These are phyloP conservation scores for Aspergillus caelatus DNA, from an alignment of 2,329 filamentous ascomycete species.

Conservation along the genomic window DNA sequence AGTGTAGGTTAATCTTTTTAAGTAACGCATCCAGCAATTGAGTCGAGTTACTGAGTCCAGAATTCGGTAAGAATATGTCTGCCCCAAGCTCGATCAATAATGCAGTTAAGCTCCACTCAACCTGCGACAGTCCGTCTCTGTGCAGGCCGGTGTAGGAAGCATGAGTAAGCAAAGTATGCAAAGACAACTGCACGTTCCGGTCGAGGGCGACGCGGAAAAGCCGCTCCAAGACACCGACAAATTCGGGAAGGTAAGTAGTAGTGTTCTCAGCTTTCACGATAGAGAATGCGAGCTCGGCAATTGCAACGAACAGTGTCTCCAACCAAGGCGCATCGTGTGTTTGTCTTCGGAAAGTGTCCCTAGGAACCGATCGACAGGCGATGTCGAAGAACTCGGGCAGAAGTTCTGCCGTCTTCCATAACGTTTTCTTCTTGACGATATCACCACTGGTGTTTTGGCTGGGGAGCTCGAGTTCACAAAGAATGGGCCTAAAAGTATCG, in stretches of 20 bases:
- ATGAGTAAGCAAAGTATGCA: constrained; percentile 45
- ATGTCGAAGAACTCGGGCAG: constrained; percentile 50
- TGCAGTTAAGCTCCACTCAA: constrained; percentile 46
- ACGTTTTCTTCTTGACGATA: constrained; percentile 14
- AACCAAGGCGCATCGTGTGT: constrained; percentile 53
- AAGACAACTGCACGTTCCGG: constrained; percentile 42
- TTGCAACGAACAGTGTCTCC: constrained; percentile 50
- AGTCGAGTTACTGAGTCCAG: constrained; percentile 40
- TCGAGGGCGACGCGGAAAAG: constrained; percentile 43
- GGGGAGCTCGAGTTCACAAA: constrained; percentile 29
- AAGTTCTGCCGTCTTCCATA: constrained; percentile 37
- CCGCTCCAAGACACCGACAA: constrained; percentile 38
- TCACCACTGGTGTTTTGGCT: constrained; percentile 2
- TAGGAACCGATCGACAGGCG: constrained; percentile 48
- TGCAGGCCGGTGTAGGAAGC: constrained; percentile 45
- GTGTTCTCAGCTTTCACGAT: constrained; percentile 33
- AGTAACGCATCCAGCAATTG: constrained; percentile 41
- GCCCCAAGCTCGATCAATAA: constrained; percentile 45
- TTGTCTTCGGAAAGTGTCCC: constrained; percentile 46
- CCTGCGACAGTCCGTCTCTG: constrained; percentile 33
- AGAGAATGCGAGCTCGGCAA: constrained; percentile 44
- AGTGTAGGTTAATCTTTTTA: constrained; percentile 38
- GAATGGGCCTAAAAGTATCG: constrained; percentile 39
- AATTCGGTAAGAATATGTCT: constrained; percentile 49
- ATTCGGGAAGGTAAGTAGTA: constrained; percentile 29